These are phyloP conservation scores for Fusarium chuoi DNA, from an alignment of 2,329 filamentous ascomycete genomes.

Conservation along the genomic window DNA sequence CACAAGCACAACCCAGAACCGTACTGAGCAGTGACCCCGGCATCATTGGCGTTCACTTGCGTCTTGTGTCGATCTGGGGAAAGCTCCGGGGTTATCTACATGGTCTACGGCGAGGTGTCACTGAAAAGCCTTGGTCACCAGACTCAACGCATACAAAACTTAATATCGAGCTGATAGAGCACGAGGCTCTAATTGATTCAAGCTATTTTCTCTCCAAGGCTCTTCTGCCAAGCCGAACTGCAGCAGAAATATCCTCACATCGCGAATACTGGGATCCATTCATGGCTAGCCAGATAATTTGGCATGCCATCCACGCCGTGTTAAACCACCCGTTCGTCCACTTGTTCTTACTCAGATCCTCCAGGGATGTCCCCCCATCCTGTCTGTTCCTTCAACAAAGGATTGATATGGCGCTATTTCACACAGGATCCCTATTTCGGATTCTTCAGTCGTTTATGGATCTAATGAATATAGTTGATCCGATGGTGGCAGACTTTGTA, in stretches of 20 bases:
- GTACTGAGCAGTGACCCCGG: neutral
- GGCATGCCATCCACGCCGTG: neutral
- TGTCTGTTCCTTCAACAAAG: neutral
- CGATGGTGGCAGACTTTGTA: neutral
- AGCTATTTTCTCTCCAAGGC: neutral
- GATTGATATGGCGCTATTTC: neutral
- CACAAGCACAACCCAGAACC: neutral
- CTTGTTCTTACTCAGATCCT: neutral
- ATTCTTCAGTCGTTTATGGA: neutral
- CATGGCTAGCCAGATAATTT: neutral
- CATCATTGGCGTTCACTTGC: neutral
- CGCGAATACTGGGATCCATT: neutral
- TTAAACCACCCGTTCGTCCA: neutral
- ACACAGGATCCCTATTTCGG: neutral
- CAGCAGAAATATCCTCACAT: neutral
- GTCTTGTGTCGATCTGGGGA: neutral
- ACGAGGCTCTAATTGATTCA: neutral
- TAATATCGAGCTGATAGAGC: neutral
- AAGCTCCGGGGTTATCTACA: neutral
- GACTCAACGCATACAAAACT: neutral
- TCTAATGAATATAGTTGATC: neutral
- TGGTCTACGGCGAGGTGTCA: neutral
- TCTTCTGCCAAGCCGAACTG: neutral
- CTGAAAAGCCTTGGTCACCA: neutral
- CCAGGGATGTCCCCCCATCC: fast-evolving